These are phyloP conservation scores for Penicillium dipodomyicola DNA, from an alignment of 495 filamentous ascomycete species.

Conservation along the genomic window DNA sequence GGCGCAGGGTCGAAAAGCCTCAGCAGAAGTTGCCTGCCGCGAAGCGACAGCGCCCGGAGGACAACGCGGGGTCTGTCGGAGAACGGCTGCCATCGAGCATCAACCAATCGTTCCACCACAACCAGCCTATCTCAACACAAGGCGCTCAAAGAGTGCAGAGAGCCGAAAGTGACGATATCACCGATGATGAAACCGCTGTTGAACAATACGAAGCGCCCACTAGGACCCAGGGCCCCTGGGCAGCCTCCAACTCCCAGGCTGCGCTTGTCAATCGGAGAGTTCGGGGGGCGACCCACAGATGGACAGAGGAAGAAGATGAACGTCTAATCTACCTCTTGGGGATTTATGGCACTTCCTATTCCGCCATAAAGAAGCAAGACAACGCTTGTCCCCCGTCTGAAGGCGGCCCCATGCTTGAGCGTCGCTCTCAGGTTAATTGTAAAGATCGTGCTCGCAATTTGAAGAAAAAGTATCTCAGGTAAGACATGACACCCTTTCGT, in stretches of 20 bases:
- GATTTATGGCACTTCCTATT: background rate
- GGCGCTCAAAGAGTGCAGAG: background rate
- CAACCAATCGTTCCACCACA: too few relatives aligned
- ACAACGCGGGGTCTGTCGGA: background rate
- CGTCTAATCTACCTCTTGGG: background rate
- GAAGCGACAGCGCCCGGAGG: constrained; percentile 3
- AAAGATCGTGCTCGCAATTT: constrained; percentile 13
- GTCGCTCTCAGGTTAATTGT: constrained; percentile 1
- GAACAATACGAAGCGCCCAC: background rate
- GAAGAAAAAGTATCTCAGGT: constrained; percentile 3
- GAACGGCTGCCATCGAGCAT: background rate
- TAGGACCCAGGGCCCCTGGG: background rate
- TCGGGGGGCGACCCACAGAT: background rate
- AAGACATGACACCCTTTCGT: constrained; percentile 6
- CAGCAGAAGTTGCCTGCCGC: background rate
- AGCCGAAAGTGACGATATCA: background rate
- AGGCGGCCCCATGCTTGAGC: constrained; percentile 3
- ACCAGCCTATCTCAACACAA: background rate
- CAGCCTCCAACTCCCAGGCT: background rate
- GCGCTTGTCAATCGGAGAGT: background rate
- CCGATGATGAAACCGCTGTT: background rate
- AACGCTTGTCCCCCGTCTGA: background rate
- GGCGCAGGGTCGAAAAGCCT: background rate
- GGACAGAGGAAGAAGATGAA: constrained; percentile 7
- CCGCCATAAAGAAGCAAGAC: constrained; percentile 4